These are phyloP conservation scores for Debaryomyces tyrocola DNA, from an alignment of 805 yeast genomes.

Conservation along the genomic window DNA sequence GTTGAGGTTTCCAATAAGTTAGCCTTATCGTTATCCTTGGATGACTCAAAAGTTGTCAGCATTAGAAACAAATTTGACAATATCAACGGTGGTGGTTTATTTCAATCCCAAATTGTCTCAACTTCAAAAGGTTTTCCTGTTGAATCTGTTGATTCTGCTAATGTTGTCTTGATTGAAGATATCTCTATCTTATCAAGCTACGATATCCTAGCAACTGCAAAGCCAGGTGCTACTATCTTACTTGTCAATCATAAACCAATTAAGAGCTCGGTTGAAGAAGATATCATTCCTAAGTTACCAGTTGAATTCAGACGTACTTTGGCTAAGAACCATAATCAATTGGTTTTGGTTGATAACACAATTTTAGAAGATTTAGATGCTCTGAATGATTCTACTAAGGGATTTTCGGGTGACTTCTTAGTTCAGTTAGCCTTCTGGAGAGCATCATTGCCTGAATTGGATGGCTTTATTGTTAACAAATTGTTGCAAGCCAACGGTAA, in stretches of 20 bases:
- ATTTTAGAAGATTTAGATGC: constrained; percentile 61
- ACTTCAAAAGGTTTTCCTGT: constrained; percentile 8
- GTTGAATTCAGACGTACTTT: constrained; percentile 50
- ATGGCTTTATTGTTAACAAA: constrained; percentile 69
- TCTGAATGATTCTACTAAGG: constrained; percentile 56
- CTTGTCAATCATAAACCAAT: constrained; percentile 38
- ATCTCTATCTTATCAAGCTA: constrained; percentile 51
- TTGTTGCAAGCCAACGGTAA: constrained; percentile 79
- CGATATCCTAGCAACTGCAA: constrained; percentile 63
- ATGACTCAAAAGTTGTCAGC: constrained; percentile 49
- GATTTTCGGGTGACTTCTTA: constrained; percentile 73
- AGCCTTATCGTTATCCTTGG: constrained; percentile 69
- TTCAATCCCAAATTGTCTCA: constrained; percentile 63
- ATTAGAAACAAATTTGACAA: constrained; percentile 74
- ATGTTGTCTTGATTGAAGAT: constrained; percentile 64
- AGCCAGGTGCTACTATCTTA: constrained; percentile 56
- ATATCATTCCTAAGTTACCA: constrained; percentile 55
- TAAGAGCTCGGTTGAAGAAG: constrained; percentile 43
- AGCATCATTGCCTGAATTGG: constrained; percentile 58
- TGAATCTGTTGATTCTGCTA: constrained; percentile 54
- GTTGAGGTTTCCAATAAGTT: constrained; percentile 60
- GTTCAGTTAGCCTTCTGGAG: constrained; percentile 82
- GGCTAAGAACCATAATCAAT: constrained; percentile 50
- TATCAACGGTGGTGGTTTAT: constrained; percentile 67
- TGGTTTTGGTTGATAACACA: constrained; percentile 62